Conservation (phyloP, 176 grass and related monocot genomes). For the Rhynchospora tenuis region DNA sequence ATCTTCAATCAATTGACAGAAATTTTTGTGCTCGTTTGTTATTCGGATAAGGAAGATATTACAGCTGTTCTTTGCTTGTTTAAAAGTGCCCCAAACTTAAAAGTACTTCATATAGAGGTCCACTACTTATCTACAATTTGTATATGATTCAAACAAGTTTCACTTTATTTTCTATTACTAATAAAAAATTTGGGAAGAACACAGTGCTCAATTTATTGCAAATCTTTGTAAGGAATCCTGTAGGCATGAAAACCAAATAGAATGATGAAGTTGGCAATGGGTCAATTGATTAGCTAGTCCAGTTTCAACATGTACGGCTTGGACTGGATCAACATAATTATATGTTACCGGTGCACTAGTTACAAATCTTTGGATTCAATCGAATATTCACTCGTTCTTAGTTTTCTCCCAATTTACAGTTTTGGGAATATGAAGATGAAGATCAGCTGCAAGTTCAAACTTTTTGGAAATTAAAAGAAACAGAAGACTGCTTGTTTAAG, state of each 20-base stretch:
- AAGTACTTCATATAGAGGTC: conserved; percentile 25
- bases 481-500: background rate
- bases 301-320: background rate
- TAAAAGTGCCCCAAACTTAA: conserved; percentile 35
- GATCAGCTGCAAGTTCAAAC: background rate
- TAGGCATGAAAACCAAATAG: too few relatives aligned
- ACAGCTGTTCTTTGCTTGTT: conserved; percentile 30
- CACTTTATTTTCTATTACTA: too few relatives aligned
- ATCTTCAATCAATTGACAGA: conserved; percentile 23
- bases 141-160: too few relatives aligned
- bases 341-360: background rate
- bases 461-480: background rate
- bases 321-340: background rate
- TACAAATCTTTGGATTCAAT: background rate
- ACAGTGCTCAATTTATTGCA: too few relatives aligned
- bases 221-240: too few relatives aligned
- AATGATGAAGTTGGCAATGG: too few relatives aligned
- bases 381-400: background rate
- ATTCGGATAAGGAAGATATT: conserved; percentile 9
- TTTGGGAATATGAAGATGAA: background rate
- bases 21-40: conserved; percentile 18
- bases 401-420: background rate
- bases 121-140: too few relatives aligned
- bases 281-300: too few relatives aligned
- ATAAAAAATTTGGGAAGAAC: too few relatives aligned